Base-by-base conservation (phyloP, 257 asterid genomes). In the Schizonepeta tenuifolia region DNA sequence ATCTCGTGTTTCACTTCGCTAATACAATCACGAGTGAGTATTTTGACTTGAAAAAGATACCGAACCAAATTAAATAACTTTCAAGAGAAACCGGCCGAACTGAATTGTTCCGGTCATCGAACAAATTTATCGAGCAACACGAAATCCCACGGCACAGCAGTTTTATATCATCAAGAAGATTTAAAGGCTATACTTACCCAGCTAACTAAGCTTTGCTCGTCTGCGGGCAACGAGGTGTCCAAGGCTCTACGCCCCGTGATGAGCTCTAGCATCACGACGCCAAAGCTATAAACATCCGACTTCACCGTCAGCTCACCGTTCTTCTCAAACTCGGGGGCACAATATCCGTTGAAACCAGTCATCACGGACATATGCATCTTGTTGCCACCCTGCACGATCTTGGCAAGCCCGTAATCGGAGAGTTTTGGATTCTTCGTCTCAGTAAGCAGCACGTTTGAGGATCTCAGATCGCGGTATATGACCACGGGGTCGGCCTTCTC, bases 251-350 rank as follows among this genome's bases (percentile, higher is more conserved):
- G 93, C 0, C 96, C 96, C 2, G 96, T 78, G 77, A 89, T 85
- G 69, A 89, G 89, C 82, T 85, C 96, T 1, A 89, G 77, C 21
- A 89, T 78, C 76, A 89, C 76, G 7, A 89, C 88, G 14, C 96
- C 96, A 49, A 87, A 89, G 68, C 88, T 83, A 56, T 89, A 89
- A 3, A 87, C 91, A 46, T 89, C 96, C 0, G 93, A 89, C 69
- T 87, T 89, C 21, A 78, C 17, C 1, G 96, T 79, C 22, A 87
- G 61, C 51, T 87, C 93, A 4, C 96, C 91, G 2, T 65, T 61
- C 56, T 77, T 84, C 76, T 84, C 90, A 35, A 80, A 89, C 59
- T 89, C 96, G 0, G 96, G 96, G 10, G 96, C 96, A 62, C 77
- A 71, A 36, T 89, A 83, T 65, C 93, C 96, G 26, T 74, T 74